Base-by-base conservation (phyloP, 140 eudicot species). In the Stevia rebaudiana region DNA sequence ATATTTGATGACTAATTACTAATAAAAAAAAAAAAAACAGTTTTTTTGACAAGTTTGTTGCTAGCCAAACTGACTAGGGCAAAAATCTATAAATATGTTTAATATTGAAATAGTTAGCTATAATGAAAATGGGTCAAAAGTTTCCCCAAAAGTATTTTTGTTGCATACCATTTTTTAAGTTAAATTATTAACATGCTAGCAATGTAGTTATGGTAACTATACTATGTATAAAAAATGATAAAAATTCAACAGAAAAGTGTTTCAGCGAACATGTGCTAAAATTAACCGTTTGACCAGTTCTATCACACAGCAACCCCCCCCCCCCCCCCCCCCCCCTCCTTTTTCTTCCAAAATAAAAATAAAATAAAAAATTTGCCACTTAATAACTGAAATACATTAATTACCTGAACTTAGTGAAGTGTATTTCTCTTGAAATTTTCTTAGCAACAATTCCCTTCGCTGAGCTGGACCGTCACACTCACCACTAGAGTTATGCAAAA, bases 331-430 rank as follows among this genome's bases (percentile, higher is more conserved):
- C n/a, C n/a, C n/a, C n/a, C n/a, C n/a, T n/a, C n/a, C n/a, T n/a
- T n/a, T n/a, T n/a, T n/a, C n/a, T n/a, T n/a, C n/a, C n/a, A n/a
- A n/a, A n/a, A n/a, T n/a, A n/a, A n/a, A n/a, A n/a, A n/a, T n/a
- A n/a, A n/a, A n/a, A n/a, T n/a, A n/a, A n/a, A n/a, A n/a, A 12
- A 10, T 23, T 53, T 15, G 42, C 43, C 63, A 57, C 46, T 22
- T 9, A 37, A 28, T n/a, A 19, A 37, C 35, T 16, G 1, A 8
- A 61, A 41, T 12, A 61, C 41, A 61, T 16, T 3, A 43, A 58
- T 78, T 76, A 94, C 99, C 99, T 77, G 95, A 76, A 76, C 80
- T 74, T 51, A 88, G 73, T 57, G 82, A 65, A 40, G 71, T 78
- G 62, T 85, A 73, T 65, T 80, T 88, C 84, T 88, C 84, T 51